Base-by-base conservation (phyloP, 1,284 basidiomycete species). In the Mycena sp. region DNA sequence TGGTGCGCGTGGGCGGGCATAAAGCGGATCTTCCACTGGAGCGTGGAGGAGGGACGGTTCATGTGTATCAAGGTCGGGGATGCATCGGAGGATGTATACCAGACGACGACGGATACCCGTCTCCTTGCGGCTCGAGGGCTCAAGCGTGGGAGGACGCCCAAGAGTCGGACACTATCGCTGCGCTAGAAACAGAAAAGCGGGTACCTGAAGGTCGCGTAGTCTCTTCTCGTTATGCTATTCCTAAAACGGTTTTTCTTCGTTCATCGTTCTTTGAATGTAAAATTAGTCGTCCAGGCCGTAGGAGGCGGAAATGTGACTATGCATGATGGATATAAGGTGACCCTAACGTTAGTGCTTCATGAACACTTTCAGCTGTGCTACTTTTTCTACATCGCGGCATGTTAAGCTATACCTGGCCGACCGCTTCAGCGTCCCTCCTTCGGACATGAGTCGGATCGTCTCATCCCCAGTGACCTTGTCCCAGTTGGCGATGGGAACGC, bases 401-500 rank as follows among this genome's bases (percentile, higher is more conserved):
- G 95, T 98, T 71, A 98, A 76, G 76, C 94, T 97, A 58, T 92
- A 86, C 71, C 96, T 80, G 29, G 84, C 84, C 7, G 78, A 78
- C 66, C 96, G 81, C 63, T 75, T 74, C 71, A 94, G 78, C 17
- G 74, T 73, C 17, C 83, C 84, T 16, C 86, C 86, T 26, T 79
- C 72, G 40, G 68, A 61, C 43, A 89, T 71, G 12, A 76, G 78
- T 26, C 76, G 74, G 45, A 76, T 74, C 32, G 76, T 78, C 45
- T 71, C 72, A 43, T 79, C 73, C 48, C 76, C 83, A 48, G 74
- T 80, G 57, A 90, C 75, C 70, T 81, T 74, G 60, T 74, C 76
- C 76, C 80, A 82, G 71, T 93, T 93, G 11, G 83, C 85, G 25
- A 93, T 78, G n/a, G 69, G 69, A 28, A 82, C 78, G 41, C 73